phyloP scores from a whole-genome alignment of 805 yeast genomes.

The Candida patagonica region DNA sequence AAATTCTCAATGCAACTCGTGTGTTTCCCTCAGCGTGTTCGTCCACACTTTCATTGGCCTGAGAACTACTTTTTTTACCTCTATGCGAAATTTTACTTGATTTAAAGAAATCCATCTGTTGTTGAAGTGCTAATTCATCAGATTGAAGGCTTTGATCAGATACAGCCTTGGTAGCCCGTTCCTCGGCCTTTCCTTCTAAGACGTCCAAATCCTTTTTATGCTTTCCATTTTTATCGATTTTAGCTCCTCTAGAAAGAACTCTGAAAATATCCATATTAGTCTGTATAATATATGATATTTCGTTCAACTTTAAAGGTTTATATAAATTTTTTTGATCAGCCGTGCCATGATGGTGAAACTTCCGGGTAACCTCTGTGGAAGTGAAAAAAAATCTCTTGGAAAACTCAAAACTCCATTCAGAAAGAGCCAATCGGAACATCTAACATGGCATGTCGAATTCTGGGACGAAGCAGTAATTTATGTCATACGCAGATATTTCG shows the following conservation, averaged over 20 bases:
- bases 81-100: constrained; percentile 22
- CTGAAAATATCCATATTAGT: constrained; percentile 75
- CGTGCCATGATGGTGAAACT: neutral
- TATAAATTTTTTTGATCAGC: neutral
- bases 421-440: no score
- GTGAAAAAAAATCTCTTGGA: no score
- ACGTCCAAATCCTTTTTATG: constrained; percentile 27
- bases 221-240: constrained; percentile 49
- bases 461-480: no score
- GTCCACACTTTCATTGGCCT: constrained; percentile 20
- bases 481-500: no score
- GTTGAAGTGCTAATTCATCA: constrained; percentile 14
- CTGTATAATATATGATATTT: neutral
- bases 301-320: neutral
- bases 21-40: constrained; percentile 26
- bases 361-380: neutral
- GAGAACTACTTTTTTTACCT: constrained; percentile 1
- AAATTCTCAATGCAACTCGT: constrained; percentile 36
- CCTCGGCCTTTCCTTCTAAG: constrained; percentile 10
- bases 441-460: no score
- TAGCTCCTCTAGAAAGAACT: constrained; percentile 78
- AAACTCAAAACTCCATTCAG: no score
- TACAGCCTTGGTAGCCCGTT: neutral
- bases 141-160: neutral
- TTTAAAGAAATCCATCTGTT: constrained; percentile 78